Evolutionary conservation across 768 basidiomycete genomes (phyloP).

Genomic region (Podaxis mareebaensis): DNA sequence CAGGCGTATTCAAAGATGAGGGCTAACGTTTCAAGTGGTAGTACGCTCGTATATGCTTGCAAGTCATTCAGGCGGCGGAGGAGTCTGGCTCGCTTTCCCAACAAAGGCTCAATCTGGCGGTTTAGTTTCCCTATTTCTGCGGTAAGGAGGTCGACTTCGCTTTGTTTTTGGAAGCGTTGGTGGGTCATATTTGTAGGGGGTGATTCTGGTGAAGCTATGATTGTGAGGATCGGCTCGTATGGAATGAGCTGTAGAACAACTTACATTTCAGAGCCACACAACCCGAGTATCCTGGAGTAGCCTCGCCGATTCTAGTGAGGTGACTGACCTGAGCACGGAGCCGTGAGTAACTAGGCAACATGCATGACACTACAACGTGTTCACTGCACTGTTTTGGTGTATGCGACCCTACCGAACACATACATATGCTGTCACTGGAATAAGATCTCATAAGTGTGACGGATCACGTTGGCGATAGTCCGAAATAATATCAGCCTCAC

Average conservation of each 20-base stretch:
- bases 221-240: background rate
- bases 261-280: background rate
- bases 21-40: slow-evolving; percentile 5
- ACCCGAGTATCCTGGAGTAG: background rate
- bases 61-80: background rate
- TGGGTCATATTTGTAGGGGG: background rate
- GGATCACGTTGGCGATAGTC: too few relatives aligned
- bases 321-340: too few relatives aligned
- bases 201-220: background rate
- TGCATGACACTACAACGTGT: too few relatives aligned
- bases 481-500: too few relatives aligned
- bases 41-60: background rate
- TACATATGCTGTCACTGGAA: too few relatives aligned
- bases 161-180: background rate
- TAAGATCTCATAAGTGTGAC: too few relatives aligned
- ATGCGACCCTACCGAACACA: too few relatives aligned
- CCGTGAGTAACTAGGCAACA: too few relatives aligned
- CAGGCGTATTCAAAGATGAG: background rate
- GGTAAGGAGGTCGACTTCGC: background rate
- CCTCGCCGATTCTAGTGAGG: too few relatives aligned
- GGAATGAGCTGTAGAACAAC: background rate
- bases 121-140: background rate
- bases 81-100: background rate
- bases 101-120: background rate
- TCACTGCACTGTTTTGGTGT: too few relatives aligned